Evolutionary conservation across 768 basidiomycete genomes (phyloP).

Genomic region (Piloderma croceum): DNA sequence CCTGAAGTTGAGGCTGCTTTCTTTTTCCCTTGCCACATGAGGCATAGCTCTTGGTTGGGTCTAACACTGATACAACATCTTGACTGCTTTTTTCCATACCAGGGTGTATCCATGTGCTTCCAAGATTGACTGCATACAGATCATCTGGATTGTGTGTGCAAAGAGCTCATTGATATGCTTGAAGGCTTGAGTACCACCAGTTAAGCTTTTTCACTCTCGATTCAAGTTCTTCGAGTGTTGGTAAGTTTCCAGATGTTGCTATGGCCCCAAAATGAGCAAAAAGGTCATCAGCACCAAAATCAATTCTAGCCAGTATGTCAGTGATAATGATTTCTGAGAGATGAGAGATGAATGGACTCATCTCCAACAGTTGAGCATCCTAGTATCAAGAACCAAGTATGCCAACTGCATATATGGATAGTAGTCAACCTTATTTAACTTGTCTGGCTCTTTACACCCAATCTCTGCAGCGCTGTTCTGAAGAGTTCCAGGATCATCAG

Average conservation of each 20-base stretch:
- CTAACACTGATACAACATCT: too few species aligned
- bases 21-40: too few species aligned
- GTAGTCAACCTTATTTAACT: constrained; percentile 31
- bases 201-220: not conserved
- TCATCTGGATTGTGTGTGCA: too few species aligned
- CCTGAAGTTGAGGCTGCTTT: too few species aligned
- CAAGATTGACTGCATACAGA: too few species aligned
- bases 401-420: constrained; percentile 19
- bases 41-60: too few species aligned
- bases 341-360: constrained; percentile 8
- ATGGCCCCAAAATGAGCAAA: constrained; percentile 11
- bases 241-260: constrained; percentile 4
- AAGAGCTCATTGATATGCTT: not conserved
- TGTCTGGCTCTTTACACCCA: constrained; percentile 21
- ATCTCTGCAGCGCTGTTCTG: constrained; percentile 27
- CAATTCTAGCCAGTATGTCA: not conserved
- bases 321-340: not conserved
- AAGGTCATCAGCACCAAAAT: constrained; percentile 9
- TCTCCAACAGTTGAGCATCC: constrained; percentile 33
- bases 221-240: constrained; percentile 18
- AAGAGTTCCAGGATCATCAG: constrained; percentile 27
- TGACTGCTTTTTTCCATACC: too few species aligned
- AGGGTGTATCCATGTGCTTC: too few species aligned
- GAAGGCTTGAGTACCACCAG: not conserved
- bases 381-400: constrained; percentile 22